Conservation (phyloP, 768 basidiomycete species). For the Pleurotus platypus region DNA sequence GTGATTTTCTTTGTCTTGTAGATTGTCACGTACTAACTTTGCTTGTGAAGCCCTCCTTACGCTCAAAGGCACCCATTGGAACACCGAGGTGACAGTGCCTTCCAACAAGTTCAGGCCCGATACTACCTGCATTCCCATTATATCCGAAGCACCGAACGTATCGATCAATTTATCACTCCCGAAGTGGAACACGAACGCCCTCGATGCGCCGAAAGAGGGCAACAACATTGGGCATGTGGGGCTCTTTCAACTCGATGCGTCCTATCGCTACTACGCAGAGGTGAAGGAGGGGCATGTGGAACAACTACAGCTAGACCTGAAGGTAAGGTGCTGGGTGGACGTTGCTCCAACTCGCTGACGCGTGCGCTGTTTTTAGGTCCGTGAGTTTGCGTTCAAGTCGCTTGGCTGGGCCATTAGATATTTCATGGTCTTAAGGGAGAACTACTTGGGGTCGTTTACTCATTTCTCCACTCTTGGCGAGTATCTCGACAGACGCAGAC, state of each 20-base stretch:
- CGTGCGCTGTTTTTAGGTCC: conserved; percentile 30
- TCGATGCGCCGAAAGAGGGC: conserved; percentile 60
- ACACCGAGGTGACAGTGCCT: conserved; percentile 51
- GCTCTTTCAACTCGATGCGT: conserved; percentile 55
- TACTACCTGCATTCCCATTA: conserved; percentile 63
- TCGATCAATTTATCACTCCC: conserved; percentile 66
- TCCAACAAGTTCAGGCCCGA: conserved; percentile 73
- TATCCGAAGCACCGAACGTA: conserved; percentile 55
- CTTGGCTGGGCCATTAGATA: conserved; percentile 89
- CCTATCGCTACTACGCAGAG: conserved; percentile 71
- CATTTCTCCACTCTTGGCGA: conserved; percentile 88
- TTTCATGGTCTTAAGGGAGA: conserved; percentile 85
- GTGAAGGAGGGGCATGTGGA: conserved; percentile 73
- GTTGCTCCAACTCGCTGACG: no score
- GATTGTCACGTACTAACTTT: no score
- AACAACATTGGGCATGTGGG: conserved; percentile 61
- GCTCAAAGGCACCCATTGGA: conserved; percentile 55
- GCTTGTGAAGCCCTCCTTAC: conserved; percentile 62
- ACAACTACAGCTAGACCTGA: conserved; percentile 64
- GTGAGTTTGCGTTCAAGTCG: conserved; percentile 58
- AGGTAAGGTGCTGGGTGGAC: conserved; percentile 33
- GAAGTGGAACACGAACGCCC: conserved; percentile 82
- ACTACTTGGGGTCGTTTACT: conserved; percentile 93
- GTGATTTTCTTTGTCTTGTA: no score
- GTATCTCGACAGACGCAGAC: conserved; percentile 68